Evolutionary conservation across 2,329 filamentous ascomycete species (phyloP), one percentile per base, ranked within the genome.

Genomic region (Leptographium procerum): DNA sequence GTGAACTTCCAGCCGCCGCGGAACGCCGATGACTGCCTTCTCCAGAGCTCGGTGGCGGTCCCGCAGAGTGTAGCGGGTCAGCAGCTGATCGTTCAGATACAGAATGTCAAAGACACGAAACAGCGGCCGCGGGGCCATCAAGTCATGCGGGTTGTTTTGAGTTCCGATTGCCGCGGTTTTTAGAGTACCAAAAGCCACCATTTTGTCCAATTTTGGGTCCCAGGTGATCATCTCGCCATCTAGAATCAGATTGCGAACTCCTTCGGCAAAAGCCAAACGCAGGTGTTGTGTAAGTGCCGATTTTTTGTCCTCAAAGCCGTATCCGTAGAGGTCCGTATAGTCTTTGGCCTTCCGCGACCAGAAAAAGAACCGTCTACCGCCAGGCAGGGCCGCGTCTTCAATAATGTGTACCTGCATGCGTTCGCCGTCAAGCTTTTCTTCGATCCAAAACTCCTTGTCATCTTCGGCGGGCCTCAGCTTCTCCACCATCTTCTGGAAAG

Each of bases 141-240:
- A 72, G 61, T 79, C 77, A 59, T 81, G 85, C 0, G 85, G 86
- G 62, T 91, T 90, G 61, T 84, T 82, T 67, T 91, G 86, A 66
- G 92, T 88, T 0, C 85, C 80, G 34, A 95, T 72, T 0, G 92
- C 92, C 0, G 91, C 92, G 1, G 90, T 92, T 72, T 99, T 99
- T 54, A 99, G 78, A 0, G 89, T 95, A 9, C 94, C 94, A 69
- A 99, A 99, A 0, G 87, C 84, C 19, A 95, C 87, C 56, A 94
- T 88, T 58, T 87, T 87, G 72, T 96, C 88, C 55, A 88, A 78
- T 51, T 86, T 83, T 61, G 91, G 88, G 68, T 97, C 90, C 94
- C 94, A 99, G 0, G 91, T 96, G 59, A 99, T 91, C 94, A 99
- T 99, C 70, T 99, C 94, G 11, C 94, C 94, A 66, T 99, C 94